Percentiles rank a stretch among this genome's conserved stretches.
These are phyloP conservation scores for Annona cherimola DNA, from an alignment of 164 flowering plant species.

Conservation along the genomic window DNA sequence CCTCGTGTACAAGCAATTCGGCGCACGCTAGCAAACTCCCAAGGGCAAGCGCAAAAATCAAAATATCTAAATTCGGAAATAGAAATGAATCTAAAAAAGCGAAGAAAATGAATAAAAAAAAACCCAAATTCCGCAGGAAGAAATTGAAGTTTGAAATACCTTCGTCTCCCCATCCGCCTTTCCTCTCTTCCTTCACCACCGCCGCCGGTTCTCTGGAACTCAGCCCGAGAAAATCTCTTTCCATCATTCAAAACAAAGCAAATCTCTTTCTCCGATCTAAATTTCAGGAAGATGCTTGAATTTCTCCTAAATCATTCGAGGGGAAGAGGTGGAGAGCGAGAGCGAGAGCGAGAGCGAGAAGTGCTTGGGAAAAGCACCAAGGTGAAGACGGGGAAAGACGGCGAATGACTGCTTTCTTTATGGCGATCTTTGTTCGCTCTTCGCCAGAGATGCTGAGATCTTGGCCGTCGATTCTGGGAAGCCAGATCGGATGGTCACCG, in stretches of 20 bases:
- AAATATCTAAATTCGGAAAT: background rate
- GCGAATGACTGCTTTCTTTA: background rate
- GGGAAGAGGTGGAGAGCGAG: background rate
- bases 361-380: background rate
- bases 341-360: background rate
- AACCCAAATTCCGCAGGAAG: background rate
- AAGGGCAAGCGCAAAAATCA: background rate
- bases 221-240: slow-evolving; percentile 58
- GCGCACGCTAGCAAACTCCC: background rate
- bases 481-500: background rate
- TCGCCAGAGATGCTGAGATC: background rate
- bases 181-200: slow-evolving; percentile 34
- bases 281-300: slow-evolving; percentile 1
- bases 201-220: slow-evolving; percentile 23
- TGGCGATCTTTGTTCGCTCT: background rate
- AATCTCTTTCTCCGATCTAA: slow-evolving; percentile 8
- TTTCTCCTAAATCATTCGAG: background rate
- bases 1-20: background rate
- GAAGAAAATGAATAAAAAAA: background rate
- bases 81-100: background rate
- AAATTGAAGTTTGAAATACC: slow-evolving; percentile 15
- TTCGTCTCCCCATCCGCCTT: slow-evolving; percentile 25
- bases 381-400: background rate
- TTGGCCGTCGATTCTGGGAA: background rate
- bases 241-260: slow-evolving; percentile 26